A percentile compares a stretch with the other conserved stretches of the same genome.
Conservation (phyloP, 805 yeast species). For the Kuraishia molischiana region DNA sequence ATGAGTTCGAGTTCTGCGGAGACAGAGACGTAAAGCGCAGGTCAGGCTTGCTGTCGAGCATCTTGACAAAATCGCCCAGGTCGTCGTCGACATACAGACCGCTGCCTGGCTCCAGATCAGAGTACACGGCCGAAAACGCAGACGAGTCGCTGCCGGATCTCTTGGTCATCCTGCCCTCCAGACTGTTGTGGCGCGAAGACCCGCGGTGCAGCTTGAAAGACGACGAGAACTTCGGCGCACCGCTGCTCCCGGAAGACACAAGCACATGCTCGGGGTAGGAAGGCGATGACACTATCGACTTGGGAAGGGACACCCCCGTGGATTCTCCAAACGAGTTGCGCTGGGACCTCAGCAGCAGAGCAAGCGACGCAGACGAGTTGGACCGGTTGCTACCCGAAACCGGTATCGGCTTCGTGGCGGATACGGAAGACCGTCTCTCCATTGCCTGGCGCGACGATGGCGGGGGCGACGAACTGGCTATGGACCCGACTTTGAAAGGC, state of each 20-base stretch:
- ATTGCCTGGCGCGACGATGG: conserved; percentile 14
- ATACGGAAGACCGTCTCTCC: conserved; percentile 24
- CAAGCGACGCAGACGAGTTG: conserved; percentile 43
- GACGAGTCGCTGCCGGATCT: conserved; percentile 7
- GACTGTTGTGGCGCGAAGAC: conserved; percentile 12
- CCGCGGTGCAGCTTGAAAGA: conserved; percentile 37
- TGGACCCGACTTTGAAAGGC: conserved; percentile 56
- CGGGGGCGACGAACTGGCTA: conserved; percentile 29
- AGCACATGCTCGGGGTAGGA: conserved; percentile 1
- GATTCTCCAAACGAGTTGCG: conserved; percentile 1
- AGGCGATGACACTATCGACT: background rate
- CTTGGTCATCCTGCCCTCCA: conserved; percentile 11
- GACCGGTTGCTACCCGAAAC: conserved; percentile 19
- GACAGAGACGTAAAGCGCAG: conserved; percentile 19
- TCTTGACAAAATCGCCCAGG: conserved; percentile 21
- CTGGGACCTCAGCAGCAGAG: conserved; percentile 36
- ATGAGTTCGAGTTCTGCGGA: conserved; percentile 3
- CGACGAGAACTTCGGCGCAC: conserved; percentile 56
- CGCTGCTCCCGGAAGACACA: conserved; percentile 16
- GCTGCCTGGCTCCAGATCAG: conserved; percentile 15
- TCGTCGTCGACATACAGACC: conserved; percentile 11
- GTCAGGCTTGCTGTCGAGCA: conserved; percentile 26
- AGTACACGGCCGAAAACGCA: conserved; percentile 12
- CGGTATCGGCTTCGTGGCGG: conserved; percentile 21
- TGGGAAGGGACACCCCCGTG: conserved; percentile 11